Conservation (phyloP, 257 asterid species). For the Voacanga thouarsii region DNA sequence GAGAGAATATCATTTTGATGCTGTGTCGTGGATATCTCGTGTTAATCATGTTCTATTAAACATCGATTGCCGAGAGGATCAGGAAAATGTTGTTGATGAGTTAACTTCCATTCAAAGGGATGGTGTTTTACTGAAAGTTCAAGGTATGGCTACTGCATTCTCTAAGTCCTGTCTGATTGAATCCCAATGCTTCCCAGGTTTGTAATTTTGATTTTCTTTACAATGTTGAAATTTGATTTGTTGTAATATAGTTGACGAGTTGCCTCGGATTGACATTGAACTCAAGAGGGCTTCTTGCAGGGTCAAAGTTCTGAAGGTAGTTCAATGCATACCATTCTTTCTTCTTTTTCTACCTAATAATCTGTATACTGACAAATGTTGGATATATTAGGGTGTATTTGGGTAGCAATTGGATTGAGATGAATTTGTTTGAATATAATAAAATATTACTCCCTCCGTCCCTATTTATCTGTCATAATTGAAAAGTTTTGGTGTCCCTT, state of each 20-base stretch:
- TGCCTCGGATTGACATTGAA: constrained; percentile 69
- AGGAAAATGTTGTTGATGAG: constrained; percentile 59
- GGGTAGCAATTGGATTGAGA: no score
- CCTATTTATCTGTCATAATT: no score
- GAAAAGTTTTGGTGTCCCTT: no score
- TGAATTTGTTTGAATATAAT: no score
- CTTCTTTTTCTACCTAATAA: constrained; percentile 11
- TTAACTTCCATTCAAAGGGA: constrained; percentile 61
- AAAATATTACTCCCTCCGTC: no score
- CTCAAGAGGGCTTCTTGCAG: constrained; percentile 75
- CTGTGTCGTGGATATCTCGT: constrained; percentile 70
- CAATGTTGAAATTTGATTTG: not conserved
- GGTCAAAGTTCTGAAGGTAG: constrained; percentile 78
- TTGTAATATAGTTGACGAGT: constrained; percentile 55
- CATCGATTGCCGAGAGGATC: constrained; percentile 66
- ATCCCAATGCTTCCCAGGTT: not conserved
- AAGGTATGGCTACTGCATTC: constrained; percentile 43
- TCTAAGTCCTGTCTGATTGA: constrained; percentile 11
- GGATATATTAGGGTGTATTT: no score
- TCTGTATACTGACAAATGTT: constrained; percentile 3
- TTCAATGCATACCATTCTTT: constrained; percentile 12
- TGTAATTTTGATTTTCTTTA: not conserved
- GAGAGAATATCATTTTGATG: constrained; percentile 53
- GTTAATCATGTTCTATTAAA: constrained; percentile 49
- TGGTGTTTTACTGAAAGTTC: constrained; percentile 60